Conservation (phyloP, 2,329 filamentous ascomycete genomes). For the Aureobasidium sp. region DNA sequence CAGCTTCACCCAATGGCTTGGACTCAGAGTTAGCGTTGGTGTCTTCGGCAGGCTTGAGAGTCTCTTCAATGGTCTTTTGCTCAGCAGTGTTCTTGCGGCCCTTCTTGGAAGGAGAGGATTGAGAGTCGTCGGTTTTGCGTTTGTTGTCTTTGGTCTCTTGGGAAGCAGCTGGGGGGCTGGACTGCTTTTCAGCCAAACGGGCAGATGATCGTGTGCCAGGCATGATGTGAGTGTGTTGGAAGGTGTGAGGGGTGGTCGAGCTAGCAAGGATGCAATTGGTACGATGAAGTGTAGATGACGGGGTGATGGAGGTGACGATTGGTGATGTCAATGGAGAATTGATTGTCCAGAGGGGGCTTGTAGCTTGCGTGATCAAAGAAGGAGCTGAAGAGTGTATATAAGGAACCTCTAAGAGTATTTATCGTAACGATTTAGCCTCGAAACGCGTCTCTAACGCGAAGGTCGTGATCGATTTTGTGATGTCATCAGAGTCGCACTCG, state of each 20-base stretch:
- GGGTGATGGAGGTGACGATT: conserved; percentile 4
- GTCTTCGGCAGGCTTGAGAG: conserved; percentile 31
- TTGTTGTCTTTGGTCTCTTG: conserved; percentile 18
- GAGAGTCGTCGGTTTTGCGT: conserved; percentile 26
- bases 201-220: conserved; percentile 24
- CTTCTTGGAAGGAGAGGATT: conserved; percentile 28
- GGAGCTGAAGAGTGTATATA: conserved; percentile 11
- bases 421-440: conserved; percentile 6
- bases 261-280: not conserved
- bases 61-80: conserved; percentile 47
- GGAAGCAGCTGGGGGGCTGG: conserved; percentile 16
- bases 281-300: not conserved
- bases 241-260: not conserved
- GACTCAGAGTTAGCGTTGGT: conserved; percentile 20
- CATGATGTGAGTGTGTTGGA: conserved; percentile 15
- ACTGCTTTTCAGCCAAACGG: conserved; percentile 16
- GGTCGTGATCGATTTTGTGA: not conserved
- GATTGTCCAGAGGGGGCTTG: not conserved
- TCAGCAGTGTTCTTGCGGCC: conserved; percentile 30
- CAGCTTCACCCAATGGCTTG: conserved; percentile 7
- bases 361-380: not conserved
- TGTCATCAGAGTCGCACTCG: not conserved
- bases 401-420: conserved; percentile 11
- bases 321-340: not conserved
- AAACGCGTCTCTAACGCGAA: conserved; percentile 4